These are phyloP conservation scores for Sordariomycetes sp. DNA, from an alignment of 2,329 filamentous ascomycete species.

Conservation along the genomic window DNA sequence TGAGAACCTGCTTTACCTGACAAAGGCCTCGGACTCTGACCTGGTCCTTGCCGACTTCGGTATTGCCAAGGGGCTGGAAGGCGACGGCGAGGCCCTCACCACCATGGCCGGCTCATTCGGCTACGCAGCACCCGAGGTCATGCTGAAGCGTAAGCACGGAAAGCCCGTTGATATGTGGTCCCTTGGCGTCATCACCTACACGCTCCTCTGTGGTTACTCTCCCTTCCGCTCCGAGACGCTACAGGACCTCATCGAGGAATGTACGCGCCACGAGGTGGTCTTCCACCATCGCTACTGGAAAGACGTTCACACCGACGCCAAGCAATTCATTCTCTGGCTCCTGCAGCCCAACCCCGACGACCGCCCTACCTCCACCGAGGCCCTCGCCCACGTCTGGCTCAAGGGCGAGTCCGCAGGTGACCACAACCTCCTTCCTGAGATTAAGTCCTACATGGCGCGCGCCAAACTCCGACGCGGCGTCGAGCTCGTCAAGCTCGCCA, in stretches of 20 bases:
- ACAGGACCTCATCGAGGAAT: slow-evolving; percentile 88
- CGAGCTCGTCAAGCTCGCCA: slow-evolving; percentile 90
- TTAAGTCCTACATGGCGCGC: slow-evolving; percentile 85
- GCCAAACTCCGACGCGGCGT: slow-evolving; percentile 87
- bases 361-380: slow-evolving; percentile 70
- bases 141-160: slow-evolving; percentile 94
- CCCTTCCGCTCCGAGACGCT: slow-evolving; percentile 95
- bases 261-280: slow-evolving; percentile 68
- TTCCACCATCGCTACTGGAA: slow-evolving; percentile 99
- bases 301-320: slow-evolving; percentile 89
- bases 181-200: slow-evolving; percentile 96
- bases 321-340: slow-evolving; percentile 80
- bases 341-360: slow-evolving; percentile 69
- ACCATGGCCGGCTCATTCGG: slow-evolving; percentile 99
- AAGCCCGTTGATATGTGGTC: slow-evolving; percentile 99
- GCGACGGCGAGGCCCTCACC: slow-evolving; percentile 80
- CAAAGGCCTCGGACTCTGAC: slow-evolving; percentile 63
- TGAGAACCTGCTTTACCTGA: slow-evolving; percentile 93
- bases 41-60: slow-evolving; percentile 95
- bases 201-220: slow-evolving; percentile 93
- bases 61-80: slow-evolving; percentile 96
- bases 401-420: slow-evolving; percentile 85
- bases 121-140: slow-evolving; percentile 94
- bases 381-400: slow-evolving; percentile 77
- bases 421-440: slow-evolving; percentile 95